Evolutionary conservation across 1,284 basidiomycete genomes (phyloP), one percentile per base, ranked within the genome.

Genomic region (Ustilago bromivora): DNA sequence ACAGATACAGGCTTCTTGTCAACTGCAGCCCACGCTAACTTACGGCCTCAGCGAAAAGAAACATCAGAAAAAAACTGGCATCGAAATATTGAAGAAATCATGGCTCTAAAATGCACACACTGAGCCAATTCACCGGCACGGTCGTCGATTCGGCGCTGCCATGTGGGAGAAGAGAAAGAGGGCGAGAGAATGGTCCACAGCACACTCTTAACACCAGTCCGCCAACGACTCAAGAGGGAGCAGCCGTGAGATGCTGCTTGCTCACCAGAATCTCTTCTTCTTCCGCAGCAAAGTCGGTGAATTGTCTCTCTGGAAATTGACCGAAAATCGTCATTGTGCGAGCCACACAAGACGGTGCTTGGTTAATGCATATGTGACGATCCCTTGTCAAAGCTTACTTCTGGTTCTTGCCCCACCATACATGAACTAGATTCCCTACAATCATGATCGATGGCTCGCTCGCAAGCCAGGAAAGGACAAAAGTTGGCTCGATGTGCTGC

Each of bases 231-330:
- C 23, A 28, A 28, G 23, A 28, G 23, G 2, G 3, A 28, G 23
- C 23, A 28, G 23, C 3, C 3, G 23, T 23, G 23, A 23, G 23
- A 23, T 23, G 23, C 23, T 23, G 23, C 23, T 23, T 23, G 23
- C 23, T 23, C 23, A 23, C 23, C 23, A 28, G 23, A 3, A 28
- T 28, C 23, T 28, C 23, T 3, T 28, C 23, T 28, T 3, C 23
- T 28, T 28, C 23, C 23, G 23, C 23, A 3, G 23, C 23, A 28
- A 28, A 28, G 23, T 5, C 40, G 40, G 40, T n/a, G 40, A 43
- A 43, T 43, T 43, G 23, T 28, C 23, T 28, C 23, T 28, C 38
- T 31, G 57, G 41, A 55, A 46, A 52, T 55, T 34, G 51, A 55
- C 28, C 40, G 52, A 55, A 55, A 54, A 40, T 51, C 23, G 49